Conservation (phyloP, 495 filamentous ascomycete genomes). For the Xylona heveae region DNA sequence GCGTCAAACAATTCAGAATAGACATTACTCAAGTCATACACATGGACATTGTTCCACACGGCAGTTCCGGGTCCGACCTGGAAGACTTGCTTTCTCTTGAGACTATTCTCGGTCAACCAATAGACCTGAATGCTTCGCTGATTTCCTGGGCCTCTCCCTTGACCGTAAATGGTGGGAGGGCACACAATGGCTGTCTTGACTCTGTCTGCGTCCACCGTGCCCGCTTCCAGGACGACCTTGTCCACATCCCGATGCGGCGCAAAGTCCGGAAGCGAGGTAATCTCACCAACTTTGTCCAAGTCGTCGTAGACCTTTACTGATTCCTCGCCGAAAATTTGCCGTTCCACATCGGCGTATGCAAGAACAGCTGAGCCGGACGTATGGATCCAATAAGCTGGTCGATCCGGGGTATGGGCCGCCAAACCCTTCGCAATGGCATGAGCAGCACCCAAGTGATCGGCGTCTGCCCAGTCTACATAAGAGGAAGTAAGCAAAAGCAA, state of each 20-base stretch:
- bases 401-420: conserved; percentile 17
- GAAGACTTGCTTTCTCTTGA: background rate
- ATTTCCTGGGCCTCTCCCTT: background rate
- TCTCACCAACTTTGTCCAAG: conserved; percentile 31
- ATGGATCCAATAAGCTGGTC: conserved; percentile 36
- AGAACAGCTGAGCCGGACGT: conserved; percentile 41
- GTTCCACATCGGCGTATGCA: conserved; percentile 25
- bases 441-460: conserved; percentile 10
- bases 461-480: conserved; percentile 15
- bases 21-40: background rate
- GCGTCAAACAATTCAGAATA: background rate
- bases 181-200: conserved; percentile 53
- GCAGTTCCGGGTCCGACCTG: background rate
- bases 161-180: conserved; percentile 51
- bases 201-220: conserved; percentile 19
- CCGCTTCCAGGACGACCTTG: conserved; percentile 29
- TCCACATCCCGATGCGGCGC: conserved; percentile 40
- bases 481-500: background rate
- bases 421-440: conserved; percentile 9
- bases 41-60: background rate
- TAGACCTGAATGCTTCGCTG: conserved; percentile 1
- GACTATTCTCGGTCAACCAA: background rate
- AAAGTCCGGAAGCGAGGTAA: conserved; percentile 31
- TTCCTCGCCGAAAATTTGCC: conserved; percentile 28
- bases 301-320: conserved; percentile 36